phyloP scores from a whole-genome alignment of 768 basidiomycete genomes.

The Leccinum subgranulosum region DNA sequence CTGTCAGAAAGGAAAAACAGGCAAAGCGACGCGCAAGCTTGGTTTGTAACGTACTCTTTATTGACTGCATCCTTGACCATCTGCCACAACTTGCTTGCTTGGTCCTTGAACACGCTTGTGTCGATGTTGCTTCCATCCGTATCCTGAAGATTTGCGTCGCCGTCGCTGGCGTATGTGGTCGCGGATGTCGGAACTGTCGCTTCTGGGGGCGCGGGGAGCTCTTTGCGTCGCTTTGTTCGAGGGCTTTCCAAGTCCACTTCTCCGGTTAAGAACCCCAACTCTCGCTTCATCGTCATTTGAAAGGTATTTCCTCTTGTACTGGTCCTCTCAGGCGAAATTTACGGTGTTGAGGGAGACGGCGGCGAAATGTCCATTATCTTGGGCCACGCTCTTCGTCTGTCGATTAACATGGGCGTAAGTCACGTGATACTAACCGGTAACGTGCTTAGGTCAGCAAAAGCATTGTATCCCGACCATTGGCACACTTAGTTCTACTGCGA shows the following conservation, averaged over 20 bases:
- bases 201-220: conserved; percentile 38
- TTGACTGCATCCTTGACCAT: conserved; percentile 78
- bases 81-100: conserved; percentile 72
- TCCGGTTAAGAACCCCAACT: conserved; percentile 39
- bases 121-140: conserved; percentile 26
- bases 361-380: conserved; percentile 34
- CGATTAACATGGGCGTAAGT: conserved; percentile 19
- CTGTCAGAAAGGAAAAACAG: conserved; percentile 43
- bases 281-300: conserved; percentile 49
- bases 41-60: conserved; percentile 77
- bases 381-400: conserved; percentile 15
- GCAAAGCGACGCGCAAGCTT: conserved; percentile 35
- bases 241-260: conserved; percentile 43
- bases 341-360: conserved; percentile 26
- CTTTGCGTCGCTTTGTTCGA: conserved; percentile 51
- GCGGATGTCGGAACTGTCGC: conserved; percentile 37
- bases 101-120: conserved; percentile 48
- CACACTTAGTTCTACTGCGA: not conserved
- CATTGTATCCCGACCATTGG: too few species aligned
- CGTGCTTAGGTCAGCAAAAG: not conserved
- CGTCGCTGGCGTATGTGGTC: conserved; percentile 28
- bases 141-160: conserved; percentile 15
- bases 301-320: conserved; percentile 11
- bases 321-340: conserved; percentile 26
- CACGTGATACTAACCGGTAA: conserved; percentile 26